Conservation (phyloP, 2,329 filamentous ascomycete species). For the Elsinoe batatas region DNA sequence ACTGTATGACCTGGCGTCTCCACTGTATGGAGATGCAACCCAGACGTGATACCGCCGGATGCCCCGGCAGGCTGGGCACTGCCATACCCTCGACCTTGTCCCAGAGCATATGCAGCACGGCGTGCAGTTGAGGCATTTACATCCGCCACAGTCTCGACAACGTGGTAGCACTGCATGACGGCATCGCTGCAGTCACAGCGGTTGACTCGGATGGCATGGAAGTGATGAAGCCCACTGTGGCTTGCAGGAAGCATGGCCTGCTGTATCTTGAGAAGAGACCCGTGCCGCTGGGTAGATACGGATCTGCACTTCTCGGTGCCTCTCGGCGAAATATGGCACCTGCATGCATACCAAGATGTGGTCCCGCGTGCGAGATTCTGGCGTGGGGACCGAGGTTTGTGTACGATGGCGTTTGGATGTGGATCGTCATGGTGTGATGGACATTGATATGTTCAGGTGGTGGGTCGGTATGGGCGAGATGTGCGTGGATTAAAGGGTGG, state of each 20-base stretch:
- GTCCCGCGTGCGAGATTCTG: too few species aligned
- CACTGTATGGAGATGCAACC: too few species aligned
- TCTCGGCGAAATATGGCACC: background rate
- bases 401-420: too few species aligned
- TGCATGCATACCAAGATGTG: background rate
- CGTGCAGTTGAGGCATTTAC: background rate
- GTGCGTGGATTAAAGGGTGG: background rate
- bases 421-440: too few species aligned
- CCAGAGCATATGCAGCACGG: background rate
- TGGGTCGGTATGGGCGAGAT: background rate
- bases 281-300: background rate
- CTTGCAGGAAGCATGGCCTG: constrained; percentile 11
- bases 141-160: background rate
- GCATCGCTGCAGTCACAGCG: background rate
- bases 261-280: background rate
- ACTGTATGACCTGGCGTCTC: too few species aligned
- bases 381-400: too few species aligned
- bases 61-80: background rate
- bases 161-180: background rate
- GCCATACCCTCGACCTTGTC: background rate
- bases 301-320: background rate
- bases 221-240: background rate
- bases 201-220: background rate
- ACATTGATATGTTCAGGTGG: background rate
- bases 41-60: too few species aligned